A percentile compares a stretch with the other conserved stretches of the same genome.
Conservation (phyloP, 208 protist species). For the Trypanosoma platydactyli region DNA sequence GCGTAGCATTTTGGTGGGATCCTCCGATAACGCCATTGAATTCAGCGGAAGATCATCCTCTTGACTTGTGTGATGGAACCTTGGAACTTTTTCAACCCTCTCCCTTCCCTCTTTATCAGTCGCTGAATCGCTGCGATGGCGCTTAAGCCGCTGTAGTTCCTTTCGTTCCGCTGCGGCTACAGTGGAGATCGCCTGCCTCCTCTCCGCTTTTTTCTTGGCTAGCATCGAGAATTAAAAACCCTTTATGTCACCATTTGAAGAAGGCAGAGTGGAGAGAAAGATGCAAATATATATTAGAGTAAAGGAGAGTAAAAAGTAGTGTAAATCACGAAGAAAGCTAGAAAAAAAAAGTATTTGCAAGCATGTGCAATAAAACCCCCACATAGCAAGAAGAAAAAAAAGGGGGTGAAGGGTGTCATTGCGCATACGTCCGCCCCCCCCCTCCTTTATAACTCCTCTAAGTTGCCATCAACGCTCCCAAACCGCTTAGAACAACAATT, state of each 20-base stretch:
- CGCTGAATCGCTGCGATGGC: neutral
- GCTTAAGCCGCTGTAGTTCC: conserved; percentile 26
- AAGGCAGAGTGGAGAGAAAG: neutral
- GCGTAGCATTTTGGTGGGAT: conserved; percentile 36
- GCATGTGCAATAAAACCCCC: no score
- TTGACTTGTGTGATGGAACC: neutral
- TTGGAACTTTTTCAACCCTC: conserved; percentile 1
- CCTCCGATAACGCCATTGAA: conserved; percentile 18
- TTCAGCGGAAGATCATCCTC: conserved; percentile 29
- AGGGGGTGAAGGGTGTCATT: neutral
- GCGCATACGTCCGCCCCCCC: neutral
- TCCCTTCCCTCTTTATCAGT: neutral
- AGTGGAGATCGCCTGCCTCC: conserved; percentile 43
- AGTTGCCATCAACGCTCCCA: neutral
- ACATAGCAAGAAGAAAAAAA: neutral
- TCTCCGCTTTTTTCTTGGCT: conserved; percentile 62
- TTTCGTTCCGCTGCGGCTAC: conserved; percentile 43
- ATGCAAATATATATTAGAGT: conserved; percentile 17
- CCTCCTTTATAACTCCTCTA: neutral
- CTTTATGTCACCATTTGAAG: neutral
- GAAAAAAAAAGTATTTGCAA: no score
- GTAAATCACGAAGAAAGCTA: conserved; percentile 1
- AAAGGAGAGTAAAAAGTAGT: conserved; percentile 3
- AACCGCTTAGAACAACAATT: conserved; percentile 29
- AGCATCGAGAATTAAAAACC: conserved; percentile 40